These are phyloP conservation scores for Coccomyxa subellipsoidea DNA, from an alignment of 163 green algal species.

Conservation along the genomic window DNA sequence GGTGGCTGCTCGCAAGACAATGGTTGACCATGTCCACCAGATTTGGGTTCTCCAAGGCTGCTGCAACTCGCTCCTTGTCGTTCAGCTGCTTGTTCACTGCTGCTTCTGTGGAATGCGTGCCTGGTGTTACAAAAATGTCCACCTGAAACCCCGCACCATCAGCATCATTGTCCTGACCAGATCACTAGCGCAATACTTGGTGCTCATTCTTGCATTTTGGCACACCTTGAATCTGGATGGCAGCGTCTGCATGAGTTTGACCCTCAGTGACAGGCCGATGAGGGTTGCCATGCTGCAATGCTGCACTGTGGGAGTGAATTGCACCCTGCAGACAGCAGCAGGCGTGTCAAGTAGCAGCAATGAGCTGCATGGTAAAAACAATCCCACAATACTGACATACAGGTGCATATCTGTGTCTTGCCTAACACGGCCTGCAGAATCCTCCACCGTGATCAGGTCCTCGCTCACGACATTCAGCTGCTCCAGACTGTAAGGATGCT, in stretches of 20 bases:
- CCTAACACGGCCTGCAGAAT: slow-evolving; percentile 63
- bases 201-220: no score
- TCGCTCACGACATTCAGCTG: slow-evolving; percentile 92
- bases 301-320: slow-evolving; percentile 96
- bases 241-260: slow-evolving; percentile 85
- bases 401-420: no score
- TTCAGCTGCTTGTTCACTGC: slow-evolving; percentile 98
- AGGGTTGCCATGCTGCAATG: slow-evolving; percentile 97
- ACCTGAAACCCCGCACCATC: slow-evolving; percentile 25
- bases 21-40: slow-evolving; percentile 87
- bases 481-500: slow-evolving; percentile 97
- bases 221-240: slow-evolving; percentile 83
- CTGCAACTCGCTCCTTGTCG: slow-evolving; percentile 97
- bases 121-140: slow-evolving; percentile 56
- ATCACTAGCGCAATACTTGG: no score
- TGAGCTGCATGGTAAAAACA: not conserved
- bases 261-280: slow-evolving; percentile 94
- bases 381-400: no score
- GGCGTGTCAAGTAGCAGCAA: not conserved
- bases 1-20: slow-evolving; percentile 2
- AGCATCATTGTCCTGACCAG: not conserved
- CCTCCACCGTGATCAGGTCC: slow-evolving; percentile 81
- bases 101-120: slow-evolving; percentile 74
- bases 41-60: slow-evolving; percentile 94
- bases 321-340: slow-evolving; percentile 71